A percentile compares a stretch with the other conserved stretches of the same genome.
Conservation (phyloP, 805 yeast genomes). For the Kuraishia piskuri region DNA sequence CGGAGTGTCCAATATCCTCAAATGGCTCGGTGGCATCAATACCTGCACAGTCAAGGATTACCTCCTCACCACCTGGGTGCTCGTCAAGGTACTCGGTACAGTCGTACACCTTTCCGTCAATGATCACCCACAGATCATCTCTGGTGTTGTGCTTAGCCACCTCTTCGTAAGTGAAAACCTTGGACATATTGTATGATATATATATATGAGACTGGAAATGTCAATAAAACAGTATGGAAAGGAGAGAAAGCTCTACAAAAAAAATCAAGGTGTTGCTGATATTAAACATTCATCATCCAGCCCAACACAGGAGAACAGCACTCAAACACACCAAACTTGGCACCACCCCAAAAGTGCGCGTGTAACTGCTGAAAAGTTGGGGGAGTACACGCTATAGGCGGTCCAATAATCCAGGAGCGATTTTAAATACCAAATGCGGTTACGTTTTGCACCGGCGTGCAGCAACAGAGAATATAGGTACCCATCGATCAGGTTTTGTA, state of each 20-base stretch:
- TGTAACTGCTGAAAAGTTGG: background rate
- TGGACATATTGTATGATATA: constrained; percentile 27
- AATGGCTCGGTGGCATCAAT: constrained; percentile 65
- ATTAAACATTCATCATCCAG: background rate
- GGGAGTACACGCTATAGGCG: background rate
- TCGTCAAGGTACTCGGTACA: constrained; percentile 59
- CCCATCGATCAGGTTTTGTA: too few relatives aligned
- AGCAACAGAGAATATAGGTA: background rate
- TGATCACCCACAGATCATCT: constrained; percentile 77
- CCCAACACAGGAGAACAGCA: background rate
- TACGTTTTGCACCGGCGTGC: background rate
- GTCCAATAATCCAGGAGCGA: background rate
- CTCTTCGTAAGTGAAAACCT: constrained; percentile 54
- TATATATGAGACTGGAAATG: background rate
- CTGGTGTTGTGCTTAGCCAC: constrained; percentile 65
- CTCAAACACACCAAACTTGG: background rate
- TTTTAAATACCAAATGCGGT: background rate
- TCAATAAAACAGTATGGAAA: too few relatives aligned
- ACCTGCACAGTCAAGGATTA: constrained; percentile 75
- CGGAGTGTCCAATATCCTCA: constrained; percentile 94
- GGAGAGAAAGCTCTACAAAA: too few relatives aligned
- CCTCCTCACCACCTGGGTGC: constrained; percentile 74
- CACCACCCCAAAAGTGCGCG: background rate
- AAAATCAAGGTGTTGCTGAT: background rate
- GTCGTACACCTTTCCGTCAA: constrained; percentile 75